Base-by-base conservation (phyloP, 805 yeast genomes). In the Candida berthetii region DNA sequence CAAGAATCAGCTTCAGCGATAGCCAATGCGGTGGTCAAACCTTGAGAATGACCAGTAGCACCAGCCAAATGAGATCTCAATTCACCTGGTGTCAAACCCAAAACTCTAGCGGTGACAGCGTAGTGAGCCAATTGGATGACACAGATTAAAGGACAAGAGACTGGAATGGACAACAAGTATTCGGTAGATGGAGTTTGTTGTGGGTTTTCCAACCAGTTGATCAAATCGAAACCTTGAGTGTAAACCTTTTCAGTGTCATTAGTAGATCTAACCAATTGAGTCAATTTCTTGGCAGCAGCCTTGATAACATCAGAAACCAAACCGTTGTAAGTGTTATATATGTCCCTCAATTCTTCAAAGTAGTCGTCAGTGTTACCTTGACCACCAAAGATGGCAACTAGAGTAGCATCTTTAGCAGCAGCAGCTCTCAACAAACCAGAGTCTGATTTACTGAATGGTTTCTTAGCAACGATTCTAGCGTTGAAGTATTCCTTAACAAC, bases 341-440 rank as follows among this genome's bases (percentile, higher is more conserved):
- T 63, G 50, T 88, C 95, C 62, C 96, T 81, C 61, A 93, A 77
- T 71, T 93, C 99, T 62, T 90, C 96, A 55, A 93, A 93, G 71
- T 88, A 93, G 62, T 93, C 97, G 61, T 93, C 98, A 40, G 95
- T 82, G 71, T 88, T 91, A 67, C 99, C 99, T 72, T 93, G 99
- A 58, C 99, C 99, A 62, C 99, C 99, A 57, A 91, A 93, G 52
- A 93, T 80, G 48, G 97, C 96, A 45, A 76, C 79, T 42, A 90
- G 65, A 46, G 73, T 70, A 36, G 90, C 86, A 39, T 73, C 65
- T 34, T 72, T 67, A 44, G 72, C 71, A 39, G 69, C 58, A n/a
- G 76, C 76, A 39, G 85, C 79, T 47, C 79, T 72, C 61, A 88
- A 74, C 44, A 91, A 72, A 39, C 84, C 80, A 19, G 81, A 69